phyloP scores from a whole-genome alignment of 2,329 filamentous ascomycete species.

The Sporothrix humicola region DNA sequence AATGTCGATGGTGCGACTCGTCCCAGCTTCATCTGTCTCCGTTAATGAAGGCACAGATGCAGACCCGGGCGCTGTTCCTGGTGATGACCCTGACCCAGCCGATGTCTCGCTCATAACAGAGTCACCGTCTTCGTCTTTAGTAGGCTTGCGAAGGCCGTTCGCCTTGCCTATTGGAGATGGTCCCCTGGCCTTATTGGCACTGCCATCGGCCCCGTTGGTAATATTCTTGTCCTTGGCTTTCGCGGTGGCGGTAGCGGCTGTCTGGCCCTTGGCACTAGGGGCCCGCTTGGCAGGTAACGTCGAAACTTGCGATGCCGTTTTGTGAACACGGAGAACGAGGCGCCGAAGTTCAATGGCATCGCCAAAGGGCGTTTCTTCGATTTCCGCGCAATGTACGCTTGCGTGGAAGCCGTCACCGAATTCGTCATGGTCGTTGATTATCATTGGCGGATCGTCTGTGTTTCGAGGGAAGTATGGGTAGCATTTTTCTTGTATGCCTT shows the following conservation, averaged over 20 bases:
- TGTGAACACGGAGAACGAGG: slow-evolving; percentile 61
- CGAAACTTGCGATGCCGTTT: slow-evolving; percentile 7
- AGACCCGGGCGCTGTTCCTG: neutral
- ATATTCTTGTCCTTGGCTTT: neutral
- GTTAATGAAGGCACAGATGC: neutral
- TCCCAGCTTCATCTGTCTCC: neutral
- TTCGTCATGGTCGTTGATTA: slow-evolving; percentile 67
- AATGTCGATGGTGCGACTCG: slow-evolving; percentile 14
- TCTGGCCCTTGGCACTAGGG: neutral
- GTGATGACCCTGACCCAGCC: neutral
- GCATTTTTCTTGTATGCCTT: slow-evolving; percentile 80
- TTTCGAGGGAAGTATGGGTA: slow-evolving; percentile 80
- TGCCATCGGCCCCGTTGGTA: neutral
- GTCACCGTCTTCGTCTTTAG: slow-evolving; percentile 17
- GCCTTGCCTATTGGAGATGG: slow-evolving; percentile 10
- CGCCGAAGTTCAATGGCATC: slow-evolving; percentile 76
- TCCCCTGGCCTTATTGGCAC: slow-evolving; percentile 3
- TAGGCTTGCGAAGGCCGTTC: neutral
- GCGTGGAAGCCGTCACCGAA: slow-evolving; percentile 72
- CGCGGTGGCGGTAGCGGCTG: neutral
- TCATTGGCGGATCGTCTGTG: slow-evolving; percentile 55
- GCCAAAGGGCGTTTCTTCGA: slow-evolving; percentile 60
- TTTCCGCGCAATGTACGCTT: slow-evolving; percentile 68
- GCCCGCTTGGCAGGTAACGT: neutral
- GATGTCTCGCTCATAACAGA: slow-evolving; percentile 21